Evolutionary conservation across 805 yeast genomes (phyloP).

Genomic region (Blastobotrys terrestris): DNA sequence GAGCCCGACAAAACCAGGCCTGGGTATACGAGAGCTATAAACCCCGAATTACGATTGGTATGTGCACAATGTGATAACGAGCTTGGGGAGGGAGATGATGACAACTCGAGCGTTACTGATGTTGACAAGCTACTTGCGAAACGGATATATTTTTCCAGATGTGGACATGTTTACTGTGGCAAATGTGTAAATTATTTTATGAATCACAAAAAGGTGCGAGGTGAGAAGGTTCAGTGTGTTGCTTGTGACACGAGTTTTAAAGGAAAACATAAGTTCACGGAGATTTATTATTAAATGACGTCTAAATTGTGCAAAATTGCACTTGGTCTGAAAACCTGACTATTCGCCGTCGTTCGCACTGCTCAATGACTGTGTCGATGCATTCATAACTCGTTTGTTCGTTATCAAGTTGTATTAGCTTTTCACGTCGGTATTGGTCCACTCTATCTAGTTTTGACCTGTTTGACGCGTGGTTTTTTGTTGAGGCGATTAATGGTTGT

Average conservation of each 20-base stretch:
- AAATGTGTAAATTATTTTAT: conserved; percentile 64
- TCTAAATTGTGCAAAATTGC: neutral
- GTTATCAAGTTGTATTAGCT: neutral
- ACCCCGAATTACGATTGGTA: conserved; percentile 35
- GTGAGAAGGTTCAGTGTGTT: conserved; percentile 13
- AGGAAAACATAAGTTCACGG: conserved; percentile 10
- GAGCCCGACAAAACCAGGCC: conserved; percentile 8
- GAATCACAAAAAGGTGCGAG: conserved; percentile 32
- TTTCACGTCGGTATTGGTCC: neutral
- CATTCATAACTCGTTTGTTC: neutral
- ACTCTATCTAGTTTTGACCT: neutral
- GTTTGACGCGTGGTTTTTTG: too few species aligned
- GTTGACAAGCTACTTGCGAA: conserved; percentile 56
- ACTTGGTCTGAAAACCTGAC: neutral
- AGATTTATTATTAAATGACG: conserved; percentile 13
- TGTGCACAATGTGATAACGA: conserved; percentile 68
- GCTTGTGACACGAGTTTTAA: conserved; percentile 14
- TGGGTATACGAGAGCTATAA: conserved; percentile 27
- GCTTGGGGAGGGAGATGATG: conserved; percentile 70
- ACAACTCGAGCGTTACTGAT: conserved; percentile 42
- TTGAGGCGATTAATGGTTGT: too few species aligned
- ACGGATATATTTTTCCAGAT: conserved; percentile 56
- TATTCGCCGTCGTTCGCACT: neutral
- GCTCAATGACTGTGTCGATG: neutral
- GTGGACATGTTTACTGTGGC: conserved; percentile 89